phyloP scores from a whole-genome alignment of 768 basidiomycete genomes.

The Termitomyces sp. region DNA sequence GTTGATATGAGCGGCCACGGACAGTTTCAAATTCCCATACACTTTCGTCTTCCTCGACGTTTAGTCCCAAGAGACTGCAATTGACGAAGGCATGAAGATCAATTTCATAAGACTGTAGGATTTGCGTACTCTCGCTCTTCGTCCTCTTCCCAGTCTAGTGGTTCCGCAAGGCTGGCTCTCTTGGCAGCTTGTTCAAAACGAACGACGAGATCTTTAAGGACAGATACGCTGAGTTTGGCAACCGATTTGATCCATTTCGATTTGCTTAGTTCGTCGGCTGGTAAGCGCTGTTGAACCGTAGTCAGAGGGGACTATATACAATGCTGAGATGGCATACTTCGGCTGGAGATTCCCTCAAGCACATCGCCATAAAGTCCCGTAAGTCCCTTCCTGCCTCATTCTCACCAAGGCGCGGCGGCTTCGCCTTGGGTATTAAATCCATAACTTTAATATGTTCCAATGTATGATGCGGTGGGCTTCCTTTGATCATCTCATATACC shows the following conservation, averaged over 20 bases:
- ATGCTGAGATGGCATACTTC: constrained; percentile 47
- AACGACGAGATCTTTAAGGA: constrained; percentile 75
- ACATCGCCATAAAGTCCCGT: constrained; percentile 81
- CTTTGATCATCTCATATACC: constrained; percentile 94
- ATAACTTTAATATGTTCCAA: constrained; percentile 83
- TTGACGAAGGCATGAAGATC: neutral
- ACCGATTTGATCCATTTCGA: constrained; percentile 86
- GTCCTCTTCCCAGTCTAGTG: constrained; percentile 68
- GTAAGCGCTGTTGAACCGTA: constrained; percentile 54
- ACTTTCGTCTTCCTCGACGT: constrained; percentile 31
- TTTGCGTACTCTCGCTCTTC: constrained; percentile 49
- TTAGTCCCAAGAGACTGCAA: constrained; percentile 14
- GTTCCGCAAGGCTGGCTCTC: constrained; percentile 71
- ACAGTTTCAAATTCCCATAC: constrained; percentile 80
- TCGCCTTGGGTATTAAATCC: constrained; percentile 80
- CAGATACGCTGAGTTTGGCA: constrained; percentile 58
- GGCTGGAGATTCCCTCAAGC: constrained; percentile 73
- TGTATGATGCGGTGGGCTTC: constrained; percentile 85
- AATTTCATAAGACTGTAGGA: neutral
- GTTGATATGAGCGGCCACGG: constrained; percentile 28
- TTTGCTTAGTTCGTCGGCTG: constrained; percentile 85
- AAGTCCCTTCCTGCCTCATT: constrained; percentile 79
- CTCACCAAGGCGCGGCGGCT: constrained; percentile 78
- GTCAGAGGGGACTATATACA: neutral
- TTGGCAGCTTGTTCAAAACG: constrained; percentile 75